phyloP scores from a whole-genome alignment of 2,329 filamentous ascomycete genomes.

The Aureobasidium mangrovei region DNA sequence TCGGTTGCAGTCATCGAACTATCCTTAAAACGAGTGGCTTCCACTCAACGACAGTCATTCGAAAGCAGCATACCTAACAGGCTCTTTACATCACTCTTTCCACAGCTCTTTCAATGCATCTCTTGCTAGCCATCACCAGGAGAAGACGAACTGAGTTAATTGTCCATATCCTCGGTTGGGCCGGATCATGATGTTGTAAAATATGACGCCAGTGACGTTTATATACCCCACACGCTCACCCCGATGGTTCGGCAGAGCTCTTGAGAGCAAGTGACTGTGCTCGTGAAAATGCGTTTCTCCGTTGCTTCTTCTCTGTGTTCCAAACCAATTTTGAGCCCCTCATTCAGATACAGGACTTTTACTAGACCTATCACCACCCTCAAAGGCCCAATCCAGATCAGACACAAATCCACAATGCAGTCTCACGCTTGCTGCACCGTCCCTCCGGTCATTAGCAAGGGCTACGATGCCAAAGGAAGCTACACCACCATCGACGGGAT shows the following conservation, averaged over 20 bases:
- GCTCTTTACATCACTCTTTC: too few relatives aligned
- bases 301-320: neutral
- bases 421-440: conserved; percentile 40
- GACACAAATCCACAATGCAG: conserved; percentile 18
- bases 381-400: neutral
- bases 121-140: too few relatives aligned
- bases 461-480: conserved; percentile 50
- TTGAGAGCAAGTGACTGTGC: too few relatives aligned
- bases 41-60: too few relatives aligned
- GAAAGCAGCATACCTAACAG: too few relatives aligned
- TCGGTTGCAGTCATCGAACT: too few relatives aligned
- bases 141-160: too few relatives aligned
- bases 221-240: neutral
- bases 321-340: neutral
- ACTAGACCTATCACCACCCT: neutral
- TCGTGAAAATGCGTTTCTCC: neutral
- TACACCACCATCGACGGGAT: conserved; percentile 52
- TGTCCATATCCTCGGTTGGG: too few relatives aligned
- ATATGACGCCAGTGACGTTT: too few relatives aligned
- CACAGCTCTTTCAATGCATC: too few relatives aligned
- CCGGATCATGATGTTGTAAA: neutral
- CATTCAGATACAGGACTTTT: neutral
- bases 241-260: neutral
- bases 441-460: conserved; percentile 39
- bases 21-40: too few relatives aligned